Percentiles rank a stretch among this genome's conserved stretches.
Conservation (phyloP, 1,284 basidiomycete genomes). For the Cerrena zonata region DNA sequence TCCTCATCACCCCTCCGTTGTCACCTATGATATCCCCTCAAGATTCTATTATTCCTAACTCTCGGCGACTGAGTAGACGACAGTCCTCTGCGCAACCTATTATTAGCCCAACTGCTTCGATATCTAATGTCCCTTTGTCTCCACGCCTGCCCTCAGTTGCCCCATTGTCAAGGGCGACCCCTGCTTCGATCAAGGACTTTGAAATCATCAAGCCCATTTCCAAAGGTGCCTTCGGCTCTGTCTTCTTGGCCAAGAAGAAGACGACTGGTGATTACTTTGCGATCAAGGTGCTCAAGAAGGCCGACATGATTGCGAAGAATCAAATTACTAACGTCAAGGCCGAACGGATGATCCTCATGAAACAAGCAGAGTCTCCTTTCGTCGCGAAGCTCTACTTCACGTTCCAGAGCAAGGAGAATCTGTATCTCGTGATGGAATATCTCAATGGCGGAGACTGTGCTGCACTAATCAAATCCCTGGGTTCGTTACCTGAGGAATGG, state of each 20-base stretch:
- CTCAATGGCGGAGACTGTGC: slow-evolving; percentile 96
- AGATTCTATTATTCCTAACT: slow-evolving; percentile 43
- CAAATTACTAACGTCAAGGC: slow-evolving; percentile 99
- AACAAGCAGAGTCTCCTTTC: slow-evolving; percentile 98
- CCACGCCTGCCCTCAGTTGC: slow-evolving; percentile 79
- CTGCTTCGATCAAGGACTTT: slow-evolving; percentile 96
- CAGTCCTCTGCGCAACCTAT: slow-evolving; percentile 66
- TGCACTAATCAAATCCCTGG: slow-evolving; percentile 92
- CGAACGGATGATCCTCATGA: slow-evolving; percentile 99
- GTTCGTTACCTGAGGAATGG: slow-evolving; percentile 92
- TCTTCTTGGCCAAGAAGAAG: slow-evolving; percentile 97
- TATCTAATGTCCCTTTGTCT: slow-evolving; percentile 66
- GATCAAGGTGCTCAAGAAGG: slow-evolving; percentile 98
- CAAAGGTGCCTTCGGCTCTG: slow-evolving; percentile 97
- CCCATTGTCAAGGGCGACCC: slow-evolving; percentile 72
- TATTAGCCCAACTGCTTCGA: slow-evolving; percentile 48
- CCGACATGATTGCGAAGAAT: slow-evolving; percentile 99
- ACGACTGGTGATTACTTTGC: slow-evolving; percentile 98
- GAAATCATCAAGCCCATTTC: slow-evolving; percentile 99
- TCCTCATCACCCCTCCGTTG: slow-evolving; percentile 65
- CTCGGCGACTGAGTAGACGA: slow-evolving; percentile 57
- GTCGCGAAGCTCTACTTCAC: slow-evolving; percentile 98
- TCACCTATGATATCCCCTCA: slow-evolving; percentile 64
- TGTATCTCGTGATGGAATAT: slow-evolving; percentile 99
- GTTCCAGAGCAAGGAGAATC: slow-evolving; percentile 97